Evolutionary conservation across 2,329 filamentous ascomycete genomes (phyloP).

Genomic region (Colletotrichum tanaceti): DNA sequence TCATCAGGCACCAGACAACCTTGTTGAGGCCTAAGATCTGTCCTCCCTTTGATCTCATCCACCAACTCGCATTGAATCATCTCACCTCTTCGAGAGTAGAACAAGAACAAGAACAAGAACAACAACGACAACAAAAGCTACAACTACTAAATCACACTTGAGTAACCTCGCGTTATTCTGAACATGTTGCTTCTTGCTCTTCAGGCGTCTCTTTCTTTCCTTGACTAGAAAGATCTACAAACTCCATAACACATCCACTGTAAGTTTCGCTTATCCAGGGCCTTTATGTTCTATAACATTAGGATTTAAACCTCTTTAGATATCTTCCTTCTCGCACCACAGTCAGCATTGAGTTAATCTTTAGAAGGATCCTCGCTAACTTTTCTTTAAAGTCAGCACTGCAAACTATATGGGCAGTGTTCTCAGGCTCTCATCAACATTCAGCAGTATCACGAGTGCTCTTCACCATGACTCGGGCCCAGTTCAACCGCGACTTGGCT

Average conservation of each 20-base stretch:
- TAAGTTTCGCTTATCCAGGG: background rate
- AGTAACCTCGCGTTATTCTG: background rate
- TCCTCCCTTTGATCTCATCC: background rate
- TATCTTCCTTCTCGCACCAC: background rate
- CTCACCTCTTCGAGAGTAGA: background rate
- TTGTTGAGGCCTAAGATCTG: background rate
- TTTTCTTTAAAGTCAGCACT: background rate
- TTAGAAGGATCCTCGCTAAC: background rate
- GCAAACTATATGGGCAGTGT: background rate
- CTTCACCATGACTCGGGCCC: conserved; percentile 71
- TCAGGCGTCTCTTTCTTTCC: background rate
- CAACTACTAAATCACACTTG: background rate
- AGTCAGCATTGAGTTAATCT: background rate
- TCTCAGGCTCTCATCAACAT: too few species aligned
- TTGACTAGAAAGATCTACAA: background rate
- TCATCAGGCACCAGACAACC: background rate
- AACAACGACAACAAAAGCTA: too few species aligned
- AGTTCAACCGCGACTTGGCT: conserved; percentile 70
- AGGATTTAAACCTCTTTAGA: too few species aligned
- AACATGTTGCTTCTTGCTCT: background rate
- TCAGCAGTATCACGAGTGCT: background rate
- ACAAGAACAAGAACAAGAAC: background rate
- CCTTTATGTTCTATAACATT: too few species aligned
- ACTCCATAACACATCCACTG: too few species aligned
- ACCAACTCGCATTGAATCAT: background rate